A percentile compares a stretch with the other conserved stretches of the same genome.
These are phyloP conservation scores for Aspergillus wentii DNA, from an alignment of 495 filamentous ascomycete genomes.

Conservation along the genomic window DNA sequence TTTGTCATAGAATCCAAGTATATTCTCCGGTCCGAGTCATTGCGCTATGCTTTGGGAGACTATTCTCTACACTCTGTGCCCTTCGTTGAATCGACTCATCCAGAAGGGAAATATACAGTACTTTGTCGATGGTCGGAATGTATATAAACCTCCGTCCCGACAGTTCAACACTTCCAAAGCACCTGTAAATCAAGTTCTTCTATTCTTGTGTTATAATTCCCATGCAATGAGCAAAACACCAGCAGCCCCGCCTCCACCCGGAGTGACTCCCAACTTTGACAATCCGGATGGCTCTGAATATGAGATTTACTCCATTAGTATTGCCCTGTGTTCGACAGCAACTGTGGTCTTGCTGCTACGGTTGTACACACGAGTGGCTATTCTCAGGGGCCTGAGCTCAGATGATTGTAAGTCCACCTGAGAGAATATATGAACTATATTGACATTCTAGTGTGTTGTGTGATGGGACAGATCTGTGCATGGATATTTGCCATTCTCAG, in stretches of 20 bases:
- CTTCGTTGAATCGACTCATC: too few species aligned
- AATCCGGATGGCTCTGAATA: slow-evolving; percentile 7
- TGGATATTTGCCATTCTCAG: slow-evolving; percentile 8
- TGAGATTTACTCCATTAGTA: slow-evolving; percentile 8
- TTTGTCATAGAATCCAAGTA: too few species aligned
- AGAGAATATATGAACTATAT: background rate
- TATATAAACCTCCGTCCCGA: too few species aligned
- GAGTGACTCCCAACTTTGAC: slow-evolving; percentile 14
- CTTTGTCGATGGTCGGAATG: too few species aligned
- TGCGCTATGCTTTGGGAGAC: too few species aligned
- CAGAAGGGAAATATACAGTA: too few species aligned
- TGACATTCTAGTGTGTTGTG: slow-evolving; percentile 1
- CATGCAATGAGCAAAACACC: slow-evolving; percentile 5
- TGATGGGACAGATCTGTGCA: slow-evolving; percentile 4
- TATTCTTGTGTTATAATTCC: too few species aligned
- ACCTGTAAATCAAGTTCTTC: too few species aligned
- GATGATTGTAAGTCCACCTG: slow-evolving; percentile 3
- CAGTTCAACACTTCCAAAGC: too few species aligned
- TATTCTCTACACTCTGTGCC: too few species aligned
- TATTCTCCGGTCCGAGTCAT: too few species aligned
- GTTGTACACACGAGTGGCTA: slow-evolving; percentile 2
- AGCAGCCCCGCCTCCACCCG: slow-evolving; percentile 13
- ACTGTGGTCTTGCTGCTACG: slow-evolving; percentile 3
- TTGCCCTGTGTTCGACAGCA: slow-evolving; percentile 5
- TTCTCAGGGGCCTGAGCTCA: background rate